These are phyloP conservation scores for Psilocybe sp. DNA, from an alignment of 768 basidiomycete species.

Conservation along the genomic window DNA sequence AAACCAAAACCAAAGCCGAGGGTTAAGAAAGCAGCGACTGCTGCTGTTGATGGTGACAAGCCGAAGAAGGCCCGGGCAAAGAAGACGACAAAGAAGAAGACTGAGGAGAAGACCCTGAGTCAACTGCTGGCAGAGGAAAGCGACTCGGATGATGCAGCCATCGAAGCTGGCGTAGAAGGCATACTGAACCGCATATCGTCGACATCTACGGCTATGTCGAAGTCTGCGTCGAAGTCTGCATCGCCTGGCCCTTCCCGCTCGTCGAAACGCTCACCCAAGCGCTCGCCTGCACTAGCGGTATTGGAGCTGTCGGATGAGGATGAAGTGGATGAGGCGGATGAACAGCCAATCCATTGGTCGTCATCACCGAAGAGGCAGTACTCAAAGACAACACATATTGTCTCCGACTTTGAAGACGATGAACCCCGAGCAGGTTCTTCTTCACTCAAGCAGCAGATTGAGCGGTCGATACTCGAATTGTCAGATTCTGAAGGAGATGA, in stretches of 20 bases:
- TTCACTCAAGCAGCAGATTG: conserved; percentile 1
- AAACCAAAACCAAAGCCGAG: too few relatives aligned
- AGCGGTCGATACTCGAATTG: conserved; percentile 24
- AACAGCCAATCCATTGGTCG: conserved; percentile 5
- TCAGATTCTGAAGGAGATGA: conserved; percentile 23
- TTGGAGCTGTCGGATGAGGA: neutral
- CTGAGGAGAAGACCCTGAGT: conserved; percentile 27
- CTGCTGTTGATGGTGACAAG: too few relatives aligned
- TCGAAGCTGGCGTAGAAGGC: conserved; percentile 39
- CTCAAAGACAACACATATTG: too few relatives aligned
- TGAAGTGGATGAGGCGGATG: neutral
- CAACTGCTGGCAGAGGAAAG: conserved; percentile 45
- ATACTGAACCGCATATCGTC: too few relatives aligned
- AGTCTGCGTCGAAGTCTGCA: too few relatives aligned
- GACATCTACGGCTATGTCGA: too few relatives aligned
- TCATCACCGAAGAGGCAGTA: conserved; percentile 3
- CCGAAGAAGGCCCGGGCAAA: conserved; percentile 15
- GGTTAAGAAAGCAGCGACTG: too few relatives aligned
- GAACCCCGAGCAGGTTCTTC: too few relatives aligned
- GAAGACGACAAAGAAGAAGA: conserved; percentile 25
- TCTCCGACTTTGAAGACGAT: too few relatives aligned
- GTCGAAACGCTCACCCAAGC: too few relatives aligned
- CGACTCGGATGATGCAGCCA: conserved; percentile 55
- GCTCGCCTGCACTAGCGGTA: too few relatives aligned
- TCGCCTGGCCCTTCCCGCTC: too few relatives aligned